Evolutionary conservation across 768 basidiomycete species (phyloP).

Genomic region (Plicaturopsis crispa): DNA sequence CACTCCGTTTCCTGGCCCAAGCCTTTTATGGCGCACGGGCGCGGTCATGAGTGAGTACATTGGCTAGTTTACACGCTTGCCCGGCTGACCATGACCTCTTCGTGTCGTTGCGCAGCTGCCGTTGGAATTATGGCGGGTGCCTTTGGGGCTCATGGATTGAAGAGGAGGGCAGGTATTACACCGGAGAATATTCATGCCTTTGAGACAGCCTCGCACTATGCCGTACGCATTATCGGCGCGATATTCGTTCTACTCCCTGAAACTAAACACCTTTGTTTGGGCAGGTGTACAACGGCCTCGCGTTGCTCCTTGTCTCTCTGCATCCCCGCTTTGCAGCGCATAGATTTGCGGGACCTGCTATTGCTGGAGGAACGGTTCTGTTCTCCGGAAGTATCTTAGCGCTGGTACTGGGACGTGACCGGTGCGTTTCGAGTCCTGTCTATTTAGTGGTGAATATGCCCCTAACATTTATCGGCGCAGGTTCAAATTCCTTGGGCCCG

Average conservation of each 20-base stretch:
- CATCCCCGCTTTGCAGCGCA: constrained; percentile 55
- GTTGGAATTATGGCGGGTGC: constrained; percentile 54
- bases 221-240: constrained; percentile 33
- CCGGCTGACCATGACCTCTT: too few species aligned
- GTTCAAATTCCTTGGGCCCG: constrained; percentile 47
- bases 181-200: constrained; percentile 50
- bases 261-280: neutral
- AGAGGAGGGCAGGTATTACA: constrained; percentile 36
- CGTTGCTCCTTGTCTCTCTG: constrained; percentile 50
- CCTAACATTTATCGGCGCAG: constrained; percentile 20
- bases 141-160: constrained; percentile 62
- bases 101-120: too few species aligned
- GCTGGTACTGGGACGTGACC: constrained; percentile 40
- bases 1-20: constrained; percentile 9
- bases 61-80: too few species aligned
- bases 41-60: constrained; percentile 29
- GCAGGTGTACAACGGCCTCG: constrained; percentile 66
- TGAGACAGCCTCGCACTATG: constrained; percentile 55
- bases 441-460: constrained; percentile 3
- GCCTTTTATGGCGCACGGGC: constrained; percentile 35
- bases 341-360: constrained; percentile 61
- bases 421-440: constrained; percentile 18
- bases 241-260: constrained; percentile 7
- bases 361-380: constrained; percentile 44
- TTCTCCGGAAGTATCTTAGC: constrained; percentile 62